These are phyloP conservation scores for Cairneyella variabilis DNA, from an alignment of 495 filamentous ascomycete species.

Conservation along the genomic window DNA sequence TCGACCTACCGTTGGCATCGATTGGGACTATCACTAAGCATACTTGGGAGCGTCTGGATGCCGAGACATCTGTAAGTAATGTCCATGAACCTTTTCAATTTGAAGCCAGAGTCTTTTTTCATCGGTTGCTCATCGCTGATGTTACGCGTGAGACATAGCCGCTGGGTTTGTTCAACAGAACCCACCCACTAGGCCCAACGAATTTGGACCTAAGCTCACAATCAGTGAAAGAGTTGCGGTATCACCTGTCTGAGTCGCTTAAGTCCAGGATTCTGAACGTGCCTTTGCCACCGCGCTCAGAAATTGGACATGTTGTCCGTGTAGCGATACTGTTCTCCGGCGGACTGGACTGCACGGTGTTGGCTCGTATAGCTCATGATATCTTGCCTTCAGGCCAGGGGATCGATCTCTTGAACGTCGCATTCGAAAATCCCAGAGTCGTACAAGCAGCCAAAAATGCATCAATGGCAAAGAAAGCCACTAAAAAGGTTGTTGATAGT, in stretches of 20 bases:
- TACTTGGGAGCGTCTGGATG: constrained; percentile 1
- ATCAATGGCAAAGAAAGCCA: constrained; percentile 17
- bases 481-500: neutral
- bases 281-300: constrained; percentile 48
- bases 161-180: constrained; percentile 22
- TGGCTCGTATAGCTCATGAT: constrained; percentile 82
- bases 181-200: constrained; percentile 13
- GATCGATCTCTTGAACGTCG: constrained; percentile 92
- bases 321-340: constrained; percentile 91
- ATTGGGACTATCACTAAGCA: constrained; percentile 7
- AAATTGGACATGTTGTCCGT: constrained; percentile 37
- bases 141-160: neutral
- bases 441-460: constrained; percentile 40
- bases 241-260: constrained; percentile 61
- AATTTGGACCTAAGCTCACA: constrained; percentile 43
- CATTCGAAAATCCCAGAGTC: constrained; percentile 89
- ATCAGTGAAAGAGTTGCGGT: constrained; percentile 52
- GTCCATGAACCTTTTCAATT: neutral
- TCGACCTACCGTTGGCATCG: neutral
- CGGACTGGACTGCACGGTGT: constrained; percentile 85
- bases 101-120: neutral
- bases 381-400: constrained; percentile 60
- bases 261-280: constrained; percentile 61
- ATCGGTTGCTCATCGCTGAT: neutral
- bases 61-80: constrained; percentile 4